phyloP scores from a whole-genome alignment of 2,329 filamentous ascomycete species.

The Amauroascus verrucosus region DNA sequence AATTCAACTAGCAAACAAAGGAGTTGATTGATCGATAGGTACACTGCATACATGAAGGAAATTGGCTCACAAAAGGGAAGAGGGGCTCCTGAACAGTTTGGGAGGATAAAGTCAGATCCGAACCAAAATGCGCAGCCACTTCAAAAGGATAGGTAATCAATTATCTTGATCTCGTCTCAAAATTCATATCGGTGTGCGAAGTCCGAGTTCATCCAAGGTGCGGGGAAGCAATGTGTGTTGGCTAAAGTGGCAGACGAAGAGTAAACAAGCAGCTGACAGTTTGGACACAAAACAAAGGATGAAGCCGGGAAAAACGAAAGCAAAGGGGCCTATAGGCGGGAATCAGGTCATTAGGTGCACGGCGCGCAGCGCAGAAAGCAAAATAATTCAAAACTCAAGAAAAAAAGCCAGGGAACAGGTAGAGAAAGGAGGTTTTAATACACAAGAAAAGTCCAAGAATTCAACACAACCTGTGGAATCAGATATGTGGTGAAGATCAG shows the following conservation, averaged over 20 bases:
- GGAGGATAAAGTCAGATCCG: conserved; percentile 8
- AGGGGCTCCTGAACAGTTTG: conserved; percentile 19
- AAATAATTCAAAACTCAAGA: conserved; percentile 11
- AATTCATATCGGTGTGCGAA: not conserved
- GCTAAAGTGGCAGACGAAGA: not conserved
- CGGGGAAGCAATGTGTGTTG: not conserved
- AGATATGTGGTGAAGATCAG: conserved; percentile 15
- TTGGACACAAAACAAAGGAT: not conserved
- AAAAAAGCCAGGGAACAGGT: not conserved
- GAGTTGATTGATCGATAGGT: not conserved
- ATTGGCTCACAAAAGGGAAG: conserved; percentile 16
- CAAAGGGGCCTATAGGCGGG: conserved; percentile 7
- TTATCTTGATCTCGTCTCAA: conserved; percentile 8
- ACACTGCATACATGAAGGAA: conserved; percentile 13
- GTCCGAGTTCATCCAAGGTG: not conserved
- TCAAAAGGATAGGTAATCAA: not conserved
- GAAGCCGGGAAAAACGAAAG: conserved; percentile 13
- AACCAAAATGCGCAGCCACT: not conserved
- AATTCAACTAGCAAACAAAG: conserved; percentile 12
- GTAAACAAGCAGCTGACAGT: not conserved
- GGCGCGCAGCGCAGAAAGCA: conserved; percentile 11
- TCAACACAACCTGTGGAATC: conserved; percentile 1
- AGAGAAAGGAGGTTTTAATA: conserved; percentile 13
- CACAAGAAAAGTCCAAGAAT: conserved; percentile 15
- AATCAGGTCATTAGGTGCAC: conserved; percentile 2